A percentile compares a stretch with the other conserved stretches of the same genome.
Conservation (phyloP, 306 rosid species). For the Benincasa hispida region DNA sequence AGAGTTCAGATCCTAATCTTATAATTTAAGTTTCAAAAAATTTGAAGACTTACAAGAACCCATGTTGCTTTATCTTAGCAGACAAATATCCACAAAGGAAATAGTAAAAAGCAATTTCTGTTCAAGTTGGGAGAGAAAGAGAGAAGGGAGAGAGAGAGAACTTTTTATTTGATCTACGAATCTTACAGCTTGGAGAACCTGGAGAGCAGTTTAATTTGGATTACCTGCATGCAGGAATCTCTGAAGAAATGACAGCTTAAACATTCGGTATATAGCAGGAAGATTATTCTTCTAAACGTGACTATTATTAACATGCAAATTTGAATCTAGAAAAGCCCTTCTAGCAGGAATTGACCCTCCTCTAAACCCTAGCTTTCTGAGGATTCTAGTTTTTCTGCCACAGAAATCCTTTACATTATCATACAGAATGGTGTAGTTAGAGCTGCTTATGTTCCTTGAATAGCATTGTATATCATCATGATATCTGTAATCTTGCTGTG, state of each 20-base stretch:
- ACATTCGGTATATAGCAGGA: slow-evolving; percentile 5
- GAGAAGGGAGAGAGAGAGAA: background rate
- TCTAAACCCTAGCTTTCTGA: slow-evolving; percentile 11
- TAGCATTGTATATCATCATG: slow-evolving; percentile 35
- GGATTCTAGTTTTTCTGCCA: slow-evolving; percentile 12
- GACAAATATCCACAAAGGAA: background rate
- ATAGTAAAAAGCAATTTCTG: background rate
- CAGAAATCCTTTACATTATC: slow-evolving; percentile 43
- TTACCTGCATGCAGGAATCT: background rate
- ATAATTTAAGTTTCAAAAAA: background rate
- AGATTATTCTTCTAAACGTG: background rate
- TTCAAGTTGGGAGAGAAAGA: background rate
- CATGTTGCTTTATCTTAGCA: background rate
- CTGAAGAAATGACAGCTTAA: background rate
- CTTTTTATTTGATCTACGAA: slow-evolving; percentile 9
- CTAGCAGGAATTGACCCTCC: slow-evolving; percentile 16
- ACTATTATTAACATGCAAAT: background rate
- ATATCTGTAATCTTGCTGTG: slow-evolving; percentile 54
- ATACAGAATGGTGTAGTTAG: slow-evolving; percentile 55
- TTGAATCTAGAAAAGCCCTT: slow-evolving; percentile 18
- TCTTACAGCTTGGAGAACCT: background rate
- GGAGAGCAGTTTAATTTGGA: slow-evolving; percentile 6
- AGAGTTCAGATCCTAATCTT: no score
- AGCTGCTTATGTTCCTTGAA: slow-evolving; percentile 59
- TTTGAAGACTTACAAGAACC: background rate